Percentiles rank a stretch among this genome's conserved stretches.
These are phyloP conservation scores for Phytophthora uliginosa DNA, from an alignment of 352 stramenopile species.

Conservation along the genomic window DNA sequence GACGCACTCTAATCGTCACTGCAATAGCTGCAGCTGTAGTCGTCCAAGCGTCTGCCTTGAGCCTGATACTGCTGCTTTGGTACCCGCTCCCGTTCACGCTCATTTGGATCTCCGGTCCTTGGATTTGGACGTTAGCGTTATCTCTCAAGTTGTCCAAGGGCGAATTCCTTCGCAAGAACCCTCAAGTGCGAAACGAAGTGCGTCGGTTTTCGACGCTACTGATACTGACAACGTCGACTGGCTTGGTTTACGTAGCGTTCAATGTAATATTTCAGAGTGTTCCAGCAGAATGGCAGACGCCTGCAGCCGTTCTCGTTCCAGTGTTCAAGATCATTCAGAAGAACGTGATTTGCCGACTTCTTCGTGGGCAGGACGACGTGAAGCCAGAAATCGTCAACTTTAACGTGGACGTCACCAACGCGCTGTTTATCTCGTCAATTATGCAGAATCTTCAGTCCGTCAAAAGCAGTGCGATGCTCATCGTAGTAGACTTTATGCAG, in stretches of 20 bases:
- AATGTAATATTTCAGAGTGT: conserved; percentile 20
- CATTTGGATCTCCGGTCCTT: conserved; percentile 20
- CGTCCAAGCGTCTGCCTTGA: conserved; percentile 4
- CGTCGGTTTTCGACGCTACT: conserved; percentile 20
- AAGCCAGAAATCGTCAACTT: conserved; percentile 55
- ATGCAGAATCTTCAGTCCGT: conserved; percentile 46
- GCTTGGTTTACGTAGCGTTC: conserved; percentile 11
- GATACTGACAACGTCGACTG: conserved; percentile 9
- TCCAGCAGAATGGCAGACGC: conserved; percentile 14
- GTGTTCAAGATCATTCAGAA: conserved; percentile 22
- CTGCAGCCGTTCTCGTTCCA: conserved; percentile 12
- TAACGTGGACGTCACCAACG: conserved; percentile 58
- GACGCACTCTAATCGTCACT: not conserved
- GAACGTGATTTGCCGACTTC: conserved; percentile 22
- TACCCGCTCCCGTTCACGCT: conserved; percentile 31
- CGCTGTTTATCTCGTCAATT: conserved; percentile 49
- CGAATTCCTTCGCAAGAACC: conserved; percentile 17
- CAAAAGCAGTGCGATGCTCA: conserved; percentile 35
- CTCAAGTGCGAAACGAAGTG: conserved; percentile 14
- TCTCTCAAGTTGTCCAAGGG: conserved; percentile 21
- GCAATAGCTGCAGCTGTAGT: conserved; percentile 5
- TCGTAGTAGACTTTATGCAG: conserved; percentile 44
- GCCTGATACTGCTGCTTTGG: conserved; percentile 14
- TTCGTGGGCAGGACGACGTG: conserved; percentile 31
- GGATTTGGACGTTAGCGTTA: conserved; percentile 15